phyloP scores from a whole-genome alignment of 371 early-diverging fungal species.

The Syncephalis fuscata region DNA sequence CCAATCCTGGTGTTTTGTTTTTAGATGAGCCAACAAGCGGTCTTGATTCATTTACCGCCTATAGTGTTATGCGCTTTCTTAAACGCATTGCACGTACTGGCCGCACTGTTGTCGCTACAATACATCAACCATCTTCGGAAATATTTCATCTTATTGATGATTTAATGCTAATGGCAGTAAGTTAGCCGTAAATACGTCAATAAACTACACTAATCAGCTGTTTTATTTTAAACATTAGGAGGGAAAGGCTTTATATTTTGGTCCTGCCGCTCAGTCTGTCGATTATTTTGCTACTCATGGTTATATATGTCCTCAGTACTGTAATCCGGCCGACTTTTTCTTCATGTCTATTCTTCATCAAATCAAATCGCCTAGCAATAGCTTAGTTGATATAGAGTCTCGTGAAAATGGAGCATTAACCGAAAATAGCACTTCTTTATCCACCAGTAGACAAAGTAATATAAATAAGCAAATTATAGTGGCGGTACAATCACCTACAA shows the following conservation, averaged over 20 bases:
- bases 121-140: slow-evolving; percentile 45
- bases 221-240: slow-evolving; percentile 25
- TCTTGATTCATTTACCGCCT: slow-evolving; percentile 5
- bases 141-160: slow-evolving; percentile 35
- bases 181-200: no score
- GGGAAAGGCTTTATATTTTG: slow-evolving; percentile 38
- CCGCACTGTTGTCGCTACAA: slow-evolving; percentile 36
- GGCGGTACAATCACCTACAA: no score
- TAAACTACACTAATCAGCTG: slow-evolving; percentile 9
- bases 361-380: background rate
- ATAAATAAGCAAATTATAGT: no score
- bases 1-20: slow-evolving; percentile 75
- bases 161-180: background rate
- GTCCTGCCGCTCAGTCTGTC: slow-evolving; percentile 20
- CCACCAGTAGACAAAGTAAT: no score
- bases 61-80: background rate
- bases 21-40: slow-evolving; percentile 91
- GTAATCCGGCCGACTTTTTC: slow-evolving; percentile 57
- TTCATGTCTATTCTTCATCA: slow-evolving; percentile 9
- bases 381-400: background rate
- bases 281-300: slow-evolving; percentile 27
- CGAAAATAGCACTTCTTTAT: no score
- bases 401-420: background rate
- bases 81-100: background rate
- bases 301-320: slow-evolving; percentile 29